Conservation (phyloP, 2,329 filamentous ascomycete genomes). For the Mollisiaceae sp. region DNA sequence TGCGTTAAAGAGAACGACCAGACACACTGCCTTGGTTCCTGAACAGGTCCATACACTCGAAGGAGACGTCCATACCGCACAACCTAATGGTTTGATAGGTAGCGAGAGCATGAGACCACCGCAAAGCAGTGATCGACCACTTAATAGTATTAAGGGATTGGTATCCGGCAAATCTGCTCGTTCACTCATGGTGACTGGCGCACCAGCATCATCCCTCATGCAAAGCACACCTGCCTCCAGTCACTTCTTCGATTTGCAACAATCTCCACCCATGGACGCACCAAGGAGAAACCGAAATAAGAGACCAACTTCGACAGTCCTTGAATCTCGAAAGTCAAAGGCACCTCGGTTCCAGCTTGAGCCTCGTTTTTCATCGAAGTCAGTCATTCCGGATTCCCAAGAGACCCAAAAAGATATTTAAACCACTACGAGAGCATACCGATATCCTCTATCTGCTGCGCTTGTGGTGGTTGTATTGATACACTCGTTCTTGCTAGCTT, state of each 20-base stretch:
- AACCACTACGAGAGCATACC: neutral
- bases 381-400: constrained; percentile 24
- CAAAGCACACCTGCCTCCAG: neutral
- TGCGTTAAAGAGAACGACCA: constrained; percentile 21
- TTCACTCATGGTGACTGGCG: neutral
- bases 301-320: neutral
- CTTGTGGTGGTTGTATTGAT: neutral
- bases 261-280: constrained; percentile 6
- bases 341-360: neutral
- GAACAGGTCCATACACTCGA: neutral
- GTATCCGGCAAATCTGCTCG: neutral
- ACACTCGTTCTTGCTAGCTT: neutral
- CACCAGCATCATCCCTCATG: neutral
- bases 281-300: constrained; percentile 1
- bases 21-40: neutral
- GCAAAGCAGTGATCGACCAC: neutral
- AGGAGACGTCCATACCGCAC: neutral
- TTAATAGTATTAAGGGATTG: neutral
- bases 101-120: neutral
- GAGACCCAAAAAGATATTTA: neutral
- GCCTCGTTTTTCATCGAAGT: neutral
- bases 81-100: neutral
- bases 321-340: neutral
- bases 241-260: neutral
- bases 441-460: neutral